Percentiles rank a stretch among this genome's conserved stretches.
Evolutionary conservation across 1,284 basidiomycete genomes (phyloP).

Genomic region (Boletus smithii): DNA sequence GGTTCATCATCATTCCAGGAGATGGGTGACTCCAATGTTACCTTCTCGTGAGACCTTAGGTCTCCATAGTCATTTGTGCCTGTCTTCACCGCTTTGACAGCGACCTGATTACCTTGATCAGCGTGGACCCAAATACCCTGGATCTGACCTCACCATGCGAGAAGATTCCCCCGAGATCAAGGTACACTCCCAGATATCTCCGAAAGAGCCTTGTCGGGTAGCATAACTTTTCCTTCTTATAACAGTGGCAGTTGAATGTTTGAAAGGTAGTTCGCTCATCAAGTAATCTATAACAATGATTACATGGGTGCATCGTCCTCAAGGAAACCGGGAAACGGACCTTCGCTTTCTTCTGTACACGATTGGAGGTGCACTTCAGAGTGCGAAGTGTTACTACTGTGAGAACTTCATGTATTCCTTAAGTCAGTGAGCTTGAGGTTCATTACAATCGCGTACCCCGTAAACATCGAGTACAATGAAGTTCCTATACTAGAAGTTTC

Average conservation of each 20-base stretch:
- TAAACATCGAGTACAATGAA: slow-evolving; percentile 10
- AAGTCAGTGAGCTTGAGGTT: background rate
- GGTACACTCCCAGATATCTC: slow-evolving; percentile 30
- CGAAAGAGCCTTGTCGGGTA: slow-evolving; percentile 14
- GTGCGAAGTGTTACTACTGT: slow-evolving; percentile 16
- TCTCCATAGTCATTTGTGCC: background rate
- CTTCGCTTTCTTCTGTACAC: slow-evolving; percentile 8
- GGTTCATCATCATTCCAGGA: background rate
- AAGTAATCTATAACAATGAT: slow-evolving; percentile 8
- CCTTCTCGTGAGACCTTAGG: slow-evolving; percentile 14
- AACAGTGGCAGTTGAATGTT: slow-evolving; percentile 4
- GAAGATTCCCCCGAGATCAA: slow-evolving; percentile 7
- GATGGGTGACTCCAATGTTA: background rate
- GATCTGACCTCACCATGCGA: slow-evolving; percentile 8
- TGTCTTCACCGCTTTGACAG: slow-evolving; percentile 24
- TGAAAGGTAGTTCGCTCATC: slow-evolving; percentile 13
- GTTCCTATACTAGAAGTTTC: slow-evolving; percentile 12
- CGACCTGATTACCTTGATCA: slow-evolving; percentile 16
- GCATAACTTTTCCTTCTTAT: slow-evolving; percentile 15
- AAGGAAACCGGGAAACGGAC: slow-evolving; percentile 10
- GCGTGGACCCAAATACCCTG: background rate
- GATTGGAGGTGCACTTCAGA: slow-evolving; percentile 13
- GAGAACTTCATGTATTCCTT: slow-evolving; percentile 10
- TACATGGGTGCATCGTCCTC: background rate
- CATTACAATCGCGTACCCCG: slow-evolving; percentile 11